A percentile compares a stretch with the other conserved stretches of the same genome.
Evolutionary conservation across 2,329 filamentous ascomycete genomes (phyloP).

Genomic region (Paraphoma sp.): DNA sequence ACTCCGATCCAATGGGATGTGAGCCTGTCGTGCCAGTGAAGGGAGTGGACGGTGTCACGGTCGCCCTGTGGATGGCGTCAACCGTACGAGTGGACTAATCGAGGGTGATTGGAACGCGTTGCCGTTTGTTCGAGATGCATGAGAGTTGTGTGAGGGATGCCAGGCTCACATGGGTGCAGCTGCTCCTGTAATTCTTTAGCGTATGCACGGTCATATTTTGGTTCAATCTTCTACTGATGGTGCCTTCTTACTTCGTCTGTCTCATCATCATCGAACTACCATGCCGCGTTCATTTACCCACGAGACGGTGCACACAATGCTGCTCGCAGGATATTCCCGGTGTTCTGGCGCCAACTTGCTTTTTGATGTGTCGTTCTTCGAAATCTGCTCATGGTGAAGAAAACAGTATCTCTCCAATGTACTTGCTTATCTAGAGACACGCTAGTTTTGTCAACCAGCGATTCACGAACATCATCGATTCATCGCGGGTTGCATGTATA

Average conservation of each 20-base stretch:
- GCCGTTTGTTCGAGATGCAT: neutral
- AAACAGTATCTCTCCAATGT: too few species aligned
- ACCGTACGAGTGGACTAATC: neutral
- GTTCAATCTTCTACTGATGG: neutral
- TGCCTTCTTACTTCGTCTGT: constrained; percentile 9
- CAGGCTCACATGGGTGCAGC: neutral
- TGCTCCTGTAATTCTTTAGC: neutral
- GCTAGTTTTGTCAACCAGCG: too few species aligned
- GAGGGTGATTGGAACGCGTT: neutral
- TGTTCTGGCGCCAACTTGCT: neutral
- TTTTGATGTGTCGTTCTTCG: too few species aligned
- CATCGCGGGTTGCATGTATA: too few species aligned
- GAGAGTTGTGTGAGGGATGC: neutral
- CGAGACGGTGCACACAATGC: neutral
- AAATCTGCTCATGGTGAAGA: too few species aligned
- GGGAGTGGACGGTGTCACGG: constrained; percentile 2
- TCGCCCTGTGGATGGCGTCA: neutral
- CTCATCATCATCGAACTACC: constrained; percentile 5
- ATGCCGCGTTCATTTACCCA: constrained; percentile 6
- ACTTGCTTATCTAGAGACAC: too few species aligned
- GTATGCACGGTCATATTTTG: neutral
- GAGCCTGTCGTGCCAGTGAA: neutral
- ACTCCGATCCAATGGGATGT: constrained; percentile 8
- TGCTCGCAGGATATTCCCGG: neutral
- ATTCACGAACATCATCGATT: too few species aligned